phyloP scores from a whole-genome alignment of 1,284 basidiomycete genomes.

The Trichosporon ovoides region DNA sequence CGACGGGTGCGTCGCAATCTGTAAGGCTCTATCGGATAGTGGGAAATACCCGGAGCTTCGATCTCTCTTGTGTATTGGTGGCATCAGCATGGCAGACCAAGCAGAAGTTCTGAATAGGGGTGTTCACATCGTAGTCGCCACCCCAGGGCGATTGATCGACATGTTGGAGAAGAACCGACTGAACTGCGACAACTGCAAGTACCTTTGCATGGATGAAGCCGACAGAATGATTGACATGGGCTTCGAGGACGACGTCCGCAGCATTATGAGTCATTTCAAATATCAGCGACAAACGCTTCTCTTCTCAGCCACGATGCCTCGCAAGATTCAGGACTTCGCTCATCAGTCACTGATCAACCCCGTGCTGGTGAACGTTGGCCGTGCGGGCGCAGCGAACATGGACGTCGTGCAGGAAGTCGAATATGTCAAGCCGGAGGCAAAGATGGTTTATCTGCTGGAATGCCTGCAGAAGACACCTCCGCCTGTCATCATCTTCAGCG shows the following conservation, averaged over 20 bases:
- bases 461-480: constrained; percentile 98
- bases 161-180: constrained; percentile 80
- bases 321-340: constrained; percentile 98
- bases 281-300: constrained; percentile 93
- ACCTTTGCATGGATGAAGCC: constrained; percentile 96
- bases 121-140: constrained; percentile 71
- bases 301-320: constrained; percentile 98
- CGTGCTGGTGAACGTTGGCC: constrained; percentile 92
- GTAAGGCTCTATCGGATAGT: constrained; percentile 66
- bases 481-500: constrained; percentile 95
- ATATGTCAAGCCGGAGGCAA: constrained; percentile 98
- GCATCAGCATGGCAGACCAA: constrained; percentile 96
- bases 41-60: constrained; percentile 77
- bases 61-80: constrained; percentile 89
- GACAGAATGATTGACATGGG: constrained; percentile 99
- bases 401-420: constrained; percentile 97
- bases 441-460: constrained; percentile 97
- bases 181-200: constrained; percentile 86
- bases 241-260: constrained; percentile 96
- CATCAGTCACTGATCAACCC: constrained; percentile 89
- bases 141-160: constrained; percentile 56
- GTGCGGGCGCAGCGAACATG: constrained; percentile 94
- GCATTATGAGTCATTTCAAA: constrained; percentile 99
- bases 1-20: constrained; percentile 86
- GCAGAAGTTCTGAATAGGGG: constrained; percentile 82